Conservation (phyloP, 2,329 filamentous ascomycete species). For the Talaromyces sp. region DNA sequence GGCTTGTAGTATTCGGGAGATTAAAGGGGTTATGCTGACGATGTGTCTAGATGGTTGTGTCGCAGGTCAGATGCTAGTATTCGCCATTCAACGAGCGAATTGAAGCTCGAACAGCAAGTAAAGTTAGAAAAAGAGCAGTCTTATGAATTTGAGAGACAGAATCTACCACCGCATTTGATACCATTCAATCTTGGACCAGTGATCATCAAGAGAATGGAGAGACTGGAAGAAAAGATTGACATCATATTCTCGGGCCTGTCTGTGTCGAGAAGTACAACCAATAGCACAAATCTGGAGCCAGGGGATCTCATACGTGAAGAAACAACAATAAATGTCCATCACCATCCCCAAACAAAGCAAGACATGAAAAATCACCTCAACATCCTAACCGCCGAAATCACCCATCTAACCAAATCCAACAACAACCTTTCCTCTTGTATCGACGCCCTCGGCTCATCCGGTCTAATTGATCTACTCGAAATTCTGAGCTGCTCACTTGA, state of each 20-base stretch:
- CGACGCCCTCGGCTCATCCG: constrained; percentile 5
- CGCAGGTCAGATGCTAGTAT: constrained; percentile 5
- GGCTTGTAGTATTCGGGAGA: not conserved
- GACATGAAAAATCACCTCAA: not conserved
- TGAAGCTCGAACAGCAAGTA: not conserved
- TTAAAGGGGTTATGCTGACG: not conserved
- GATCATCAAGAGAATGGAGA: constrained; percentile 4
- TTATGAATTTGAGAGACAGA: not conserved
- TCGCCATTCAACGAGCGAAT: not conserved
- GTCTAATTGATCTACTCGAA: constrained; percentile 9
- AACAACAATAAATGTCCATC: not conserved
- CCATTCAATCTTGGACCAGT: not conserved
- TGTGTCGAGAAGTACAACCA: not conserved
- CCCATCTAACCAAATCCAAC: constrained; percentile 9
- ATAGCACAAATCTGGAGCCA: not conserved
- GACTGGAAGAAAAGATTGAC: constrained; percentile 11
- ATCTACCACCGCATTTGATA: not conserved
- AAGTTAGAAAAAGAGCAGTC: not conserved
- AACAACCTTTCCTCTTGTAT: constrained; percentile 9
- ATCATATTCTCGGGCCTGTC: not conserved
- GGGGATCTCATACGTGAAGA: not conserved
- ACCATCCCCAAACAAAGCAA: not conserved
- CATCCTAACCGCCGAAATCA: not conserved
- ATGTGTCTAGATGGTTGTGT: constrained; percentile 10
- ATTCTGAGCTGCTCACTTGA: constrained; percentile 7